Conservation (phyloP, 345 rosid species). For the Populus tremula region DNA sequence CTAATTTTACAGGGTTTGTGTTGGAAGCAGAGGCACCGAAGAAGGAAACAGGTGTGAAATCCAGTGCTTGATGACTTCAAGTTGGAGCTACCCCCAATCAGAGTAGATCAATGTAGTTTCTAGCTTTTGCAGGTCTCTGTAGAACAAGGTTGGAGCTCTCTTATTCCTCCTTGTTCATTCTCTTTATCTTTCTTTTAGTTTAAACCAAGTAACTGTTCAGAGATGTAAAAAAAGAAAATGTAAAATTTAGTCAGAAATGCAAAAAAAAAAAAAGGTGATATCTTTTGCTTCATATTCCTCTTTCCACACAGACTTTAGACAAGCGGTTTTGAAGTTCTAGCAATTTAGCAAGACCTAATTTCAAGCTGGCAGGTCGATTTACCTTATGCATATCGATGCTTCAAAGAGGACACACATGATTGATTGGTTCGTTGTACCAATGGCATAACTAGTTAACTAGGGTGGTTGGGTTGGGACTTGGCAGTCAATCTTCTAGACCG, state of each 20-base stretch:
- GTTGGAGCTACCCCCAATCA: slow-evolving; percentile 22
- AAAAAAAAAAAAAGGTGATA: neutral
- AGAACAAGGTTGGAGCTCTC: slow-evolving; percentile 44
- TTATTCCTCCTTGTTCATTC: slow-evolving; percentile 40
- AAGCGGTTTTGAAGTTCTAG: neutral
- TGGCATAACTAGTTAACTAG: neutral
- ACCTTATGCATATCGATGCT: neutral
- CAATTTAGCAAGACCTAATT: neutral
- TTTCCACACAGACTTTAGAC: neutral
- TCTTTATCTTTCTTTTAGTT: slow-evolving; percentile 27
- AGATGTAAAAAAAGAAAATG: slow-evolving; percentile 30
- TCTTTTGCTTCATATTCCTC: neutral
- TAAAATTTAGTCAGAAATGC: slow-evolving; percentile 25
- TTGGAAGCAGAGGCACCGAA: slow-evolving; percentile 32
- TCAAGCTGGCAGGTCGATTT: neutral
- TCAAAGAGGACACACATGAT: neutral
- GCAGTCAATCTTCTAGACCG: no score
- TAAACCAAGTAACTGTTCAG: slow-evolving; percentile 18
- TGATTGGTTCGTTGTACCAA: neutral
- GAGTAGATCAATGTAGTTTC: slow-evolving; percentile 31
- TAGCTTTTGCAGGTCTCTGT: slow-evolving; percentile 33
- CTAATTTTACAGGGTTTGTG: slow-evolving; percentile 27
- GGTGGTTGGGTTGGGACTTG: neutral
- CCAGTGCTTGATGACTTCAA: slow-evolving; percentile 38
- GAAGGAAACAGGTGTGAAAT: slow-evolving; percentile 23